Percentiles rank a stretch among this genome's conserved stretches.
These are phyloP conservation scores for Phytopythium aichiense DNA, from an alignment of 352 stramenopile genomes.

Conservation along the genomic window DNA sequence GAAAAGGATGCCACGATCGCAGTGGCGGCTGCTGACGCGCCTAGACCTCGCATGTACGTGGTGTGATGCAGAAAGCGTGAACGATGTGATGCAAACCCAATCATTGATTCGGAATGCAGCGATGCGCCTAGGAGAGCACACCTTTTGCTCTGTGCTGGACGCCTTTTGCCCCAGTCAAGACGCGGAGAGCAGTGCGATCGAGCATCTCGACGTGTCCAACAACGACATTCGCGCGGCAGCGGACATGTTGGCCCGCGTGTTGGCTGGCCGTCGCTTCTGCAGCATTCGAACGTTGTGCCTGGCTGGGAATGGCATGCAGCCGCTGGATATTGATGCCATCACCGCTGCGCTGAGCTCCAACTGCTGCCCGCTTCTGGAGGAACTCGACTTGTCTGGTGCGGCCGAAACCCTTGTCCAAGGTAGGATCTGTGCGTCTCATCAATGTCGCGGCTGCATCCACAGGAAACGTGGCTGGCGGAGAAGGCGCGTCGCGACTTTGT, in stretches of 20 bases:
- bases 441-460: background rate
- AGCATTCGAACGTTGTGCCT: slow-evolving; percentile 22
- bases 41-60: slow-evolving; percentile 29
- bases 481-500: slow-evolving; percentile 41
- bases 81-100: background rate
- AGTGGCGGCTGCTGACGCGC: slow-evolving; percentile 14
- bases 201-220: slow-evolving; percentile 28
- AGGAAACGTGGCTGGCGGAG: slow-evolving; percentile 42
- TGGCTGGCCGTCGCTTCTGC: slow-evolving; percentile 12
- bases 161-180: slow-evolving; percentile 9
- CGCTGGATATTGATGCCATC: slow-evolving; percentile 33
- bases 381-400: slow-evolving; percentile 37
- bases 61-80: background rate
- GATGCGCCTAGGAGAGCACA: slow-evolving; percentile 26
- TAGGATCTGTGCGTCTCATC: background rate
- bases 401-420: background rate
- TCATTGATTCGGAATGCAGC: slow-evolving; percentile 10
- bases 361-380: slow-evolving; percentile 24
- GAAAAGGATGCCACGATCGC: slow-evolving; percentile 1
- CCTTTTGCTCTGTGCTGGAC: slow-evolving; percentile 13
- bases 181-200: slow-evolving; percentile 1
- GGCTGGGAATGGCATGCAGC: slow-evolving; percentile 31
- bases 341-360: slow-evolving; percentile 13
- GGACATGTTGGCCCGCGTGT: slow-evolving; percentile 15
- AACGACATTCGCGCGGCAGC: slow-evolving; percentile 27